Percentiles rank a stretch among this genome's conserved stretches.
phyloP scores from a whole-genome alignment of 192 early-diverging fungal genomes.

The Mortierella claussenii region DNA sequence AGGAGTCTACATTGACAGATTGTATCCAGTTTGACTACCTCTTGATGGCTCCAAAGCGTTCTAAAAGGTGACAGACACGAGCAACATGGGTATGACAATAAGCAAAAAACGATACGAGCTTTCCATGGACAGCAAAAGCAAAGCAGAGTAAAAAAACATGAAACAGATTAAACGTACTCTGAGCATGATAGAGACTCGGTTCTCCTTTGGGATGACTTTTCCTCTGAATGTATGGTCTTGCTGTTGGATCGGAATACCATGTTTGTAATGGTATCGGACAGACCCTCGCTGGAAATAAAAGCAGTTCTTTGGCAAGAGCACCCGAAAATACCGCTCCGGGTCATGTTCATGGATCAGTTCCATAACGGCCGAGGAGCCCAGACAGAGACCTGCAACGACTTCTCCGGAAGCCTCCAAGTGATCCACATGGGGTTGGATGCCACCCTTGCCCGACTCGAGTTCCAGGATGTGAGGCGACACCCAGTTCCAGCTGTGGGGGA shows the following conservation, averaged over 20 bases:
- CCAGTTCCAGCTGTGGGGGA: slow-evolving; percentile 70
- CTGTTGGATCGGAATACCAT: slow-evolving; percentile 74
- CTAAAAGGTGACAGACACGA: background rate
- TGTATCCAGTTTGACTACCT: background rate
- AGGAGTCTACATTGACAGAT: too few relatives aligned
- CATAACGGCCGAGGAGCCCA: slow-evolving; percentile 78
- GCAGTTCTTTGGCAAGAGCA: slow-evolving; percentile 68
- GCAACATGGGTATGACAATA: background rate
- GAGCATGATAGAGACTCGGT: slow-evolving; percentile 81
- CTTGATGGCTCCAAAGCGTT: slow-evolving; percentile 1
- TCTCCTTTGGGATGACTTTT: slow-evolving; percentile 58
- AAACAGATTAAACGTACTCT: slow-evolving; percentile 50
- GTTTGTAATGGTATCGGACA: slow-evolving; percentile 82
- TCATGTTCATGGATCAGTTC: slow-evolving; percentile 74
- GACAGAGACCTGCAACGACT: slow-evolving; percentile 79
- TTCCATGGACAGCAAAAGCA: background rate
- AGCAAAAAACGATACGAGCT: background rate
- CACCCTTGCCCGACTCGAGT: slow-evolving; percentile 68
- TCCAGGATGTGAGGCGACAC: slow-evolving; percentile 85
- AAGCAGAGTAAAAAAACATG: background rate
- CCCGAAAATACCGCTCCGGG: slow-evolving; percentile 65
- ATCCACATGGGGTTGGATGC: slow-evolving; percentile 86
- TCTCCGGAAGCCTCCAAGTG: slow-evolving; percentile 82
- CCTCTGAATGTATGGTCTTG: slow-evolving; percentile 65
- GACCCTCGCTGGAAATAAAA: slow-evolving; percentile 80